Conservation (phyloP, 2,329 filamentous ascomycete genomes). For the Aspergillus novofumigatus region DNA sequence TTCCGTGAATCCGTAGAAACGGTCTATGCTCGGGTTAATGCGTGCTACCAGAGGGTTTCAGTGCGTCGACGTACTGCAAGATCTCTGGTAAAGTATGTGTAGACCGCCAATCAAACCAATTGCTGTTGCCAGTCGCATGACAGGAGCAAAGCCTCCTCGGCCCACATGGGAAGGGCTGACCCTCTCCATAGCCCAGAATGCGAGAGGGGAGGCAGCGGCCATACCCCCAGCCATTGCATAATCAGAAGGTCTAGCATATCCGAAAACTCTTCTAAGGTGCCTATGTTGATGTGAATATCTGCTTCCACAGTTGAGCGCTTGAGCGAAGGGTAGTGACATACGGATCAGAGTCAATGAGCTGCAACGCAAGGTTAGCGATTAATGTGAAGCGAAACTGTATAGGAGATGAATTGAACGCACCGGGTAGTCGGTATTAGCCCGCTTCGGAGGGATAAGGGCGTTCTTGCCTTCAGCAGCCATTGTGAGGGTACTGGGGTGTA, state of each 20-base stretch:
- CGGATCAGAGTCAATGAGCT: slow-evolving; percentile 99
- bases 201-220: slow-evolving; percentile 66
- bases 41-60: not conserved
- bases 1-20: slow-evolving; percentile 93
- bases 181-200: slow-evolving; percentile 76
- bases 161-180: slow-evolving; percentile 81
- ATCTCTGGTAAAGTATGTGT: slow-evolving; percentile 79
- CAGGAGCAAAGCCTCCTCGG: slow-evolving; percentile 73
- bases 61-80: slow-evolving; percentile 62
- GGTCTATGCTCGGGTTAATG: slow-evolving; percentile 53
- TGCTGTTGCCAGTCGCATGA: slow-evolving; percentile 72
- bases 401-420: slow-evolving; percentile 52
- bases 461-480: slow-evolving; percentile 39
- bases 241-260: slow-evolving; percentile 82
- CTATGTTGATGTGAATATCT: slow-evolving; percentile 47
- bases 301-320: not conserved
- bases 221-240: slow-evolving; percentile 67
- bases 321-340: slow-evolving; percentile 49
- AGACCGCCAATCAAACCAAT: slow-evolving; percentile 76
- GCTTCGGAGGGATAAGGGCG: slow-evolving; percentile 68
- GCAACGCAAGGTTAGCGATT: slow-evolving; percentile 27
- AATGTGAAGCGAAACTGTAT: not conserved
- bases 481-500: slow-evolving; percentile 13
- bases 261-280: slow-evolving; percentile 84
- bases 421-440: slow-evolving; percentile 76